Evolutionary conservation across 2,329 filamentous ascomycete species (phyloP).

Genomic region (Talaromyces sp.): DNA sequence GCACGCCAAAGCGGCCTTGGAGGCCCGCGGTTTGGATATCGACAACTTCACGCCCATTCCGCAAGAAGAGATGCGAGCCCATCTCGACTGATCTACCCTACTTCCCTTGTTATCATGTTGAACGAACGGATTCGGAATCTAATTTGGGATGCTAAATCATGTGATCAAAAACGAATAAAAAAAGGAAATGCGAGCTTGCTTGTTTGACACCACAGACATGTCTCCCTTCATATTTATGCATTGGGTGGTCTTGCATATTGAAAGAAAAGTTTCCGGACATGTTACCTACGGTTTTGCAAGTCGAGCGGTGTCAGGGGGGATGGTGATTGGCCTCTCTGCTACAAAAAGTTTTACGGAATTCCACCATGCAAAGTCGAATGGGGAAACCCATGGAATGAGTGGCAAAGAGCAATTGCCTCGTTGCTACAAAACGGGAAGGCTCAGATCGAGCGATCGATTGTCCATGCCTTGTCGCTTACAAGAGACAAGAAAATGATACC

Average conservation of each 20-base stretch:
- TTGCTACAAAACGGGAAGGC: slow-evolving; percentile 19
- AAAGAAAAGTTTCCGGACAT: slow-evolving; percentile 26
- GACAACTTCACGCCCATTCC: slow-evolving; percentile 88
- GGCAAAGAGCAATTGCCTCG: slow-evolving; percentile 24
- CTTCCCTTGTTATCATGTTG: slow-evolving; percentile 15
- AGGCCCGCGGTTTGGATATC: slow-evolving; percentile 78
- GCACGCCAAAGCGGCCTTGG: slow-evolving; percentile 72
- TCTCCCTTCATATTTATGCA: slow-evolving; percentile 30
- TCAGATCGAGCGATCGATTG: slow-evolving; percentile 34
- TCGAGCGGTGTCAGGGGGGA: slow-evolving; percentile 25
- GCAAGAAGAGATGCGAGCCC: slow-evolving; percentile 96
- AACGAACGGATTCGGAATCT: slow-evolving; percentile 26
- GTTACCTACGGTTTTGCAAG: slow-evolving; percentile 29
- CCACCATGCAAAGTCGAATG: slow-evolving; percentile 13
- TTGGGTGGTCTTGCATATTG: slow-evolving; percentile 31
- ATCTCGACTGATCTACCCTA: slow-evolving; percentile 70
- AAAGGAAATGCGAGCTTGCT: slow-evolving; percentile 29
- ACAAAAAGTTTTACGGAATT: slow-evolving; percentile 17
- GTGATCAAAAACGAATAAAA: slow-evolving; percentile 22
- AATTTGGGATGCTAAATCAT: slow-evolving; percentile 34
- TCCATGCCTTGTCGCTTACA: slow-evolving; percentile 34
- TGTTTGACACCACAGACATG: slow-evolving; percentile 27
- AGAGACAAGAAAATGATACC: slow-evolving; percentile 42
- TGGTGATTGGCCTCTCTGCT: slow-evolving; percentile 21
- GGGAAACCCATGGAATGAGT: slow-evolving; percentile 21